These are phyloP conservation scores for Kluyveromyces lactis DNA, from an alignment of 805 yeast species.

Conservation along the genomic window DNA sequence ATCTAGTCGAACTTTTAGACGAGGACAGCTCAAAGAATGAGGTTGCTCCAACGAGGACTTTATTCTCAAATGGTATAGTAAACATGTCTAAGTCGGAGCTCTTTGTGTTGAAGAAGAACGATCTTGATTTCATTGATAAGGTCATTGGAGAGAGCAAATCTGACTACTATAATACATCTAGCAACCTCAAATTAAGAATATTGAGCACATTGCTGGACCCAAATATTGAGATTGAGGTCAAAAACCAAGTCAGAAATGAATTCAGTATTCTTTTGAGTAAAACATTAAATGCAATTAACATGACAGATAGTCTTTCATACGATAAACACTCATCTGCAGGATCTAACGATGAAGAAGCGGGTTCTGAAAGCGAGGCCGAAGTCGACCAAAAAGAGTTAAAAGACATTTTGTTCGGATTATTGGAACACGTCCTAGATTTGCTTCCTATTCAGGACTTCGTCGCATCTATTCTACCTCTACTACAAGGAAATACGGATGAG, in stretches of 20 bases:
- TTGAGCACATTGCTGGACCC: conserved; percentile 42
- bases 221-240: conserved; percentile 10
- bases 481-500: conserved; percentile 28
- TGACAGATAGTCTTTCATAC: conserved; percentile 6
- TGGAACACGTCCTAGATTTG: conserved; percentile 56
- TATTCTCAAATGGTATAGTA: conserved; percentile 55
- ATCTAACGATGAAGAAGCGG: conserved; percentile 2
- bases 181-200: conserved; percentile 45
- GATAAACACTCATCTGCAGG: background rate
- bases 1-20: conserved; percentile 32
- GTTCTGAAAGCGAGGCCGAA: conserved; percentile 12
- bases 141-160: conserved; percentile 34
- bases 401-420: conserved; percentile 41
- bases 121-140: conserved; percentile 50
- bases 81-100: conserved; percentile 43
- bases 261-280: conserved; percentile 22
- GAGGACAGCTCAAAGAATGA: conserved; percentile 37
- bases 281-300: conserved; percentile 18
- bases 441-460: conserved; percentile 72
- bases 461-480: conserved; percentile 44
- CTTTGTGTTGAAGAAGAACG: conserved; percentile 37
- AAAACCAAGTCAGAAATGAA: conserved; percentile 14
- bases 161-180: conserved; percentile 19
- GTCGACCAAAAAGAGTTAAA: conserved; percentile 28
- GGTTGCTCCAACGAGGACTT: conserved; percentile 41